Evolutionary conservation across 2,329 filamentous ascomycete genomes (phyloP), one percentile per base, ranked within the genome.

Genomic region (Chalara sp.): DNA sequence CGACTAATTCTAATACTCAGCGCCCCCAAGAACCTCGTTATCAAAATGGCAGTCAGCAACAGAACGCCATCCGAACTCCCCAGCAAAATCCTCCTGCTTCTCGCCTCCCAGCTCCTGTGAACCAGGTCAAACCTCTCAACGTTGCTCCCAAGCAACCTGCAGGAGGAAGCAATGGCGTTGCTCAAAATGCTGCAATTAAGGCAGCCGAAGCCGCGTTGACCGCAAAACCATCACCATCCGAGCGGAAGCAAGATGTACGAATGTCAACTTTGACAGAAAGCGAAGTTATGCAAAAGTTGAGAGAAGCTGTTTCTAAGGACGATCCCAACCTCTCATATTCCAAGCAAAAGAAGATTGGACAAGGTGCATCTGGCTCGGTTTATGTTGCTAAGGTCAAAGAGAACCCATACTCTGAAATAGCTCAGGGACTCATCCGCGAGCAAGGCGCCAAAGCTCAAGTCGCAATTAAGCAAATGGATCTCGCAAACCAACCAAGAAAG

Each of bases 341-440:
- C 64, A 99, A 99, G 75, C 93, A 97, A 72, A 96, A 96, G 80
- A 99, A 99, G 79, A 97, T 99, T 69, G 93, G 93, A 21, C 93
- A 99, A 69, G 93, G 93, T 71, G 93, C 93, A 50, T 99, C 93
- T 55, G 93, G 93, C 52, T 97, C 92, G 28, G 93, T 99, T 45
- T 99, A 99, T 65, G 92, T 99, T 55, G 93, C 93, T 57, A 93
- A 95, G 65, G 88, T 99, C 56, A 93, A 93, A 69, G 88, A 96
- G 65, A 84, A 80, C 51, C 88, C 92, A 2, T 79, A 83, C n/a
- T 95, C 90, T n/a, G 70, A 77, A 12, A 81, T 88, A 58, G 92
- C 92, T 28, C 81, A 84, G 54, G 83, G 89, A 47, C 73, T 96
- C 35, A 79, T 95, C 55, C 83, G 87, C 41, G 82, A 84, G 58